Percentiles rank a stretch among this genome's conserved stretches.
Evolutionary conservation across 257 asterid species (phyloP).

Genomic region (Gentiana dahurica): DNA sequence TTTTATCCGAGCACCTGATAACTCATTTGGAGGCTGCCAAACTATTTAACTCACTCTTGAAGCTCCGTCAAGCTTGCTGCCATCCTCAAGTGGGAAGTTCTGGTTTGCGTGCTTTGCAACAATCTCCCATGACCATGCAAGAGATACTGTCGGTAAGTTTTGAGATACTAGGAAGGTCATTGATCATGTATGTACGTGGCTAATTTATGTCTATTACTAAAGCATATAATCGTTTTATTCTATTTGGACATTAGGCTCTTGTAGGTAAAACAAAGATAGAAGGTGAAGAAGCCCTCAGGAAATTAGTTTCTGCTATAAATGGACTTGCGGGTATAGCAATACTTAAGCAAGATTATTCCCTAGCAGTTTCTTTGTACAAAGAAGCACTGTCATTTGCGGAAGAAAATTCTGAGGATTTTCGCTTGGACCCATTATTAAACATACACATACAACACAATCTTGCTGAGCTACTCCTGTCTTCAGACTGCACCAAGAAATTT

Average conservation of each 20-base stretch:
- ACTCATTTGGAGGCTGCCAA: slow-evolving; percentile 78
- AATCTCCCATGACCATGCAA: slow-evolving; percentile 98
- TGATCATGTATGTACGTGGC: not conserved
- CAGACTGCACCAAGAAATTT: slow-evolving; percentile 19
- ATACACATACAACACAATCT: slow-evolving; percentile 89
- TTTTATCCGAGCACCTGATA: slow-evolving; percentile 41
- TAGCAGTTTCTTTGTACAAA: slow-evolving; percentile 64
- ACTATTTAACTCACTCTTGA: slow-evolving; percentile 88
- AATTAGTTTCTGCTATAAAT: slow-evolving; percentile 76
- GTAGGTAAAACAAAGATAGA: slow-evolving; percentile 86
- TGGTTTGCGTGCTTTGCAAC: slow-evolving; percentile 85
- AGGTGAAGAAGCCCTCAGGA: slow-evolving; percentile 94
- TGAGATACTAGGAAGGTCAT: not conserved
- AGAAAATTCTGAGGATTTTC: slow-evolving; percentile 73
- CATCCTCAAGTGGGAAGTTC: slow-evolving; percentile 99
- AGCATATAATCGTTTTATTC: not conserved
- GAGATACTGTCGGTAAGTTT: slow-evolving; percentile 78
- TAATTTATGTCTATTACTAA: not conserved
- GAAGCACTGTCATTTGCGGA: slow-evolving; percentile 74
- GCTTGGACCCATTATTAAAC: slow-evolving; percentile 87
- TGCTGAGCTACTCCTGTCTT: slow-evolving; percentile 48
- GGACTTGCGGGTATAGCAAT: slow-evolving; percentile 96
- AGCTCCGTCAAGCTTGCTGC: slow-evolving; percentile 99
- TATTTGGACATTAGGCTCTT: slow-evolving; percentile 40
- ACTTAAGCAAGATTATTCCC: slow-evolving; percentile 56